phyloP scores from a whole-genome alignment of 148 eudicot species.

The Euryodendron excelsum region DNA sequence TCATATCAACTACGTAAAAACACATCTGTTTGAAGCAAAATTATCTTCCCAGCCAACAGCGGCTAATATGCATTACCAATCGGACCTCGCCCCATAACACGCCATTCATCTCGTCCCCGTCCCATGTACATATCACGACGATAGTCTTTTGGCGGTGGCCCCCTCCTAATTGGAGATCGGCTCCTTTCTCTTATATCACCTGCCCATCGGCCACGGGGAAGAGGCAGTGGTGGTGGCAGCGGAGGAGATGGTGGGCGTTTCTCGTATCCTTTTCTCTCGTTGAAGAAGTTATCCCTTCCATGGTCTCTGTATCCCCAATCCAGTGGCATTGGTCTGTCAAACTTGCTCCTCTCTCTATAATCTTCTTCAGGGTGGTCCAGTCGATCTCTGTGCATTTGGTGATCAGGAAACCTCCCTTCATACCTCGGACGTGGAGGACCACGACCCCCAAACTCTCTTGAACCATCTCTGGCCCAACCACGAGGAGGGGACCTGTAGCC shows the following conservation, averaged over 20 bases:
- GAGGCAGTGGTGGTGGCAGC: conserved; percentile 29
- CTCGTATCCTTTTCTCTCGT: conserved; percentile 70
- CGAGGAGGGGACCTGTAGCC: conserved; percentile 84
- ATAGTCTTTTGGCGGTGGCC: conserved; percentile 53
- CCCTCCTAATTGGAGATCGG: conserved; percentile 68
- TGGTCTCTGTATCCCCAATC: conserved; percentile 65
- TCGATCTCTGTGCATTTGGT: conserved; percentile 55
- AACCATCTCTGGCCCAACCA: conserved; percentile 47
- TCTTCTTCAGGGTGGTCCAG: conserved; percentile 65
- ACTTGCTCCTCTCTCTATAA: conserved; percentile 63
- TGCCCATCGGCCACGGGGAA: conserved; percentile 56
- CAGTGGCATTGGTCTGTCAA: conserved; percentile 52
- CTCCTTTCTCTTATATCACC: conserved; percentile 71
- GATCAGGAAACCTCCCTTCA: conserved; percentile 68
- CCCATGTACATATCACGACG: conserved; percentile 54
- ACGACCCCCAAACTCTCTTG: conserved; percentile 61
- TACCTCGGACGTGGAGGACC: conserved; percentile 60
- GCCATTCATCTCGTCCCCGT: conserved; percentile 73
- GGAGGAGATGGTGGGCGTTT: conserved; percentile 59
- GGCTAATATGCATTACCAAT: conserved; percentile 45
- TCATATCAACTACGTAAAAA: background rate
- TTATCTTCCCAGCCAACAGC: background rate
- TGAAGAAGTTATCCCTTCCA: conserved; percentile 41
- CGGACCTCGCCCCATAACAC: conserved; percentile 51
- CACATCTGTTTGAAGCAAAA: background rate